Evolutionary conservation across 2,329 filamentous ascomycete genomes (phyloP).

Genomic region (Monosporascus sp.): DNA sequence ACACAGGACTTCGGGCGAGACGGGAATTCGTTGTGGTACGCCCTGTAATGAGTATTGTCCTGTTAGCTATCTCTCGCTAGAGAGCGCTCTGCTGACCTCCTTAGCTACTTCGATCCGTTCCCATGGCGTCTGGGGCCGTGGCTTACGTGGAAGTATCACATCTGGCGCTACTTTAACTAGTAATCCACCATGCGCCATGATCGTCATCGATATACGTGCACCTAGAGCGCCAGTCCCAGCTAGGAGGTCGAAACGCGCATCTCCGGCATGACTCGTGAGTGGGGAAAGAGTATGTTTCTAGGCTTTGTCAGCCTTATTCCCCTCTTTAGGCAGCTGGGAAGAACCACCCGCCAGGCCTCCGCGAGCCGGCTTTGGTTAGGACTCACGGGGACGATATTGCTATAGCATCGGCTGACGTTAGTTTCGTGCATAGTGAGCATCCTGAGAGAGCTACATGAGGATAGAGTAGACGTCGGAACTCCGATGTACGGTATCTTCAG

Average conservation of each 20-base stretch:
- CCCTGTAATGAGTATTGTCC: neutral
- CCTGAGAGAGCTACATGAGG: neutral
- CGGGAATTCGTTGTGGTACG: neutral
- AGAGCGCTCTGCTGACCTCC: neutral
- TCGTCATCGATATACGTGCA: neutral
- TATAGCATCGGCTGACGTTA: no score
- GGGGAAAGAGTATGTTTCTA: neutral
- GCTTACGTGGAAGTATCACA: neutral
- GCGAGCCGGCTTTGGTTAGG: neutral
- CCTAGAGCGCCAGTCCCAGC: neutral
- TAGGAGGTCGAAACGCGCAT: neutral
- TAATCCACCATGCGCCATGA: neutral
- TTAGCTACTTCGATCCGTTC: neutral
- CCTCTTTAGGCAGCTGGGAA: no score
- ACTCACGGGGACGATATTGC: neutral
- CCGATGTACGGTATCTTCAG: neutral
- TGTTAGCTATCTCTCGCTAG: neutral
- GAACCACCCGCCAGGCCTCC: no score
- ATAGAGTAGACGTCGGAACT: neutral
- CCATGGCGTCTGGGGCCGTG: neutral
- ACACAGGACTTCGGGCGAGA: neutral
- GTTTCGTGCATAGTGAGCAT: neutral
- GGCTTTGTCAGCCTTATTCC: neutral
- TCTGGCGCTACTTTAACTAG: neutral
- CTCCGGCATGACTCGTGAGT: neutral